These are phyloP conservation scores for Pyrenophora tritici-repentis DNA, from an alignment of 2,329 filamentous ascomycete genomes.

Conservation along the genomic window DNA sequence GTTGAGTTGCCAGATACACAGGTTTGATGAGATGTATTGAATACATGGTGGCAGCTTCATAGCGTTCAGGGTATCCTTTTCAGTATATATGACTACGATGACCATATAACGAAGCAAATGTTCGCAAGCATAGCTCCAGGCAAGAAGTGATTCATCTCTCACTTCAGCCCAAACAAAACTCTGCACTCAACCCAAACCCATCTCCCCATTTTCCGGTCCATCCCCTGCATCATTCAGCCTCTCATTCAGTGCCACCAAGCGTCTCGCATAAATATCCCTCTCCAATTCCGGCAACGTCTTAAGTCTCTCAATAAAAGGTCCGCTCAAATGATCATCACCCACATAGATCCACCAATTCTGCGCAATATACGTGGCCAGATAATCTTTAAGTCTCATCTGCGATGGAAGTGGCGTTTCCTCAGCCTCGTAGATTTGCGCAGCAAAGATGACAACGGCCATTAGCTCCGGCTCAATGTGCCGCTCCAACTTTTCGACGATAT, in stretches of 20 bases:
- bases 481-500: constrained; percentile 30
- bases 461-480: background rate
- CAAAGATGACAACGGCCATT: constrained; percentile 21
- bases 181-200: background rate
- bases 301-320: constrained; percentile 14
- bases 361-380: constrained; percentile 26
- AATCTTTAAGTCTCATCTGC: constrained; percentile 14
- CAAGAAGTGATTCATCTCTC: too few species aligned
- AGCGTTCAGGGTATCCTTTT: background rate
- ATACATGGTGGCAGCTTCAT: background rate
- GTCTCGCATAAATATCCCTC: constrained; percentile 15
- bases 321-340: constrained; percentile 9
- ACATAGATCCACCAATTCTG: constrained; percentile 25
- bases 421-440: constrained; percentile 20
- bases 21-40: background rate
- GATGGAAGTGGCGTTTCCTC: background rate
- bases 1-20: background rate
- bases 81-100: background rate
- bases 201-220: background rate
- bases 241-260: background rate
- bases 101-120: background rate
- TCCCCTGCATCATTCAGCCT: background rate
- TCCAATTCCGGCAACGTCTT: constrained; percentile 23
- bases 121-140: too few species aligned
- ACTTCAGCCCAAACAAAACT: background rate